Percentiles rank a stretch among this genome's conserved stretches.
Evolutionary conservation across 1,284 basidiomycete genomes (phyloP).

Genomic region (Meira nashicola): DNA sequence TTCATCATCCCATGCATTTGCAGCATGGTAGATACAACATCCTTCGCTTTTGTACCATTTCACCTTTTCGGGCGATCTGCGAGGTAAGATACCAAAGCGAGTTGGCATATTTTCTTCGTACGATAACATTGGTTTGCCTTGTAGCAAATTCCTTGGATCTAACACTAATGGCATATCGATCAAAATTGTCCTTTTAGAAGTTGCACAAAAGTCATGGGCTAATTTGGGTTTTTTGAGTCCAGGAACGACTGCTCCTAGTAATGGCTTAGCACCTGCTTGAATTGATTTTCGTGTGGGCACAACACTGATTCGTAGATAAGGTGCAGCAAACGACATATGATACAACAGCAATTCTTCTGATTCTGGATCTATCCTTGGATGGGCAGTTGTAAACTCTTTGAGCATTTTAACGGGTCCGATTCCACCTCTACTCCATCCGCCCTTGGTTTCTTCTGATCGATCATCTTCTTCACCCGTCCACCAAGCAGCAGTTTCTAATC

Average conservation of each 20-base stretch:
- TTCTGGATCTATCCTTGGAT: constrained; percentile 56
- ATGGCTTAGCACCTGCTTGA: not conserved
- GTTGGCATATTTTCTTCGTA: constrained; percentile 54
- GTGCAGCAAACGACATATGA: constrained; percentile 56
- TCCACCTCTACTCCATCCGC: not conserved
- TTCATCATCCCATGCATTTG: constrained; percentile 57
- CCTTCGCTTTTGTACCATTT: constrained; percentile 54
- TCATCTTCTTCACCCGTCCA: constrained; percentile 37
- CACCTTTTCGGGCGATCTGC: constrained; percentile 49
- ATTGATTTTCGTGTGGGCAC: constrained; percentile 41
- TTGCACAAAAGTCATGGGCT: constrained; percentile 59
- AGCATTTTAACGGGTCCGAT: constrained; percentile 40
- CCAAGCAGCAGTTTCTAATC: constrained; percentile 57
- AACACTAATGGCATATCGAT: constrained; percentile 58
- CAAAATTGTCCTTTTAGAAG: constrained; percentile 54
- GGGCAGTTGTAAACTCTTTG: constrained; percentile 58
- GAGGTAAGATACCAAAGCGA: constrained; percentile 57
- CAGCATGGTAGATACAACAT: constrained; percentile 58
- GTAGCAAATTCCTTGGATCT: constrained; percentile 56
- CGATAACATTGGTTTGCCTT: constrained; percentile 55
- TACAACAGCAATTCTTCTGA: constrained; percentile 57
- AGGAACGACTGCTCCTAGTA: constrained; percentile 35
- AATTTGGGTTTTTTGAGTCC: constrained; percentile 52
- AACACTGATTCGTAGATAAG: constrained; percentile 56
- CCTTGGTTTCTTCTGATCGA: not conserved